Base-by-base conservation (phyloP, 2,329 filamentous ascomycete genomes). In the Xylariales sp. region DNA sequence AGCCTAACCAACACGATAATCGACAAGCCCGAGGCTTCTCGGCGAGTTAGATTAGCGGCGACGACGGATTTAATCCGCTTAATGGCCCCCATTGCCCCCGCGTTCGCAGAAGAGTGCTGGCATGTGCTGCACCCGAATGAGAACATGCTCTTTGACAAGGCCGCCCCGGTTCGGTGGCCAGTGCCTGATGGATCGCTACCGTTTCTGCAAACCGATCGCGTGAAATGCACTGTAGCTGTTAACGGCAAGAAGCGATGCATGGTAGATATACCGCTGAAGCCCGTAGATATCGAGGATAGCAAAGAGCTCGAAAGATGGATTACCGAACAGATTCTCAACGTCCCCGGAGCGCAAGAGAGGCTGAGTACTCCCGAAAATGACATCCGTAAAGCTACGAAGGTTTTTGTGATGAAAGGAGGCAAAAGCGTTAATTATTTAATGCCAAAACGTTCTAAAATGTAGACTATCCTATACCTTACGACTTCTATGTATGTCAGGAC, bases 31-130 rank as follows among this genome's bases (percentile, higher is more conserved):
- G 80, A 79, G 3, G 81, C 81, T 5, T 81, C 83, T 45, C 73
- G 76, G 3, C 58, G 79, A 4, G 75, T 92, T 71, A 82, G 80
- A 76, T 79, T 82, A 50, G 80, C 84, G 30, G 84, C 89, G 0
- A 78, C 84, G 0, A 83, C 83, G 1, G 81, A 83, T 3, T 85
- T 97, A 8, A 77, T 95, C 48, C 88, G 88, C 57, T 88, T 97
- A 81, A 83, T 94, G 73, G 91, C 93, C 0, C 94, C 94, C 3
- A 89, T 97, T 60, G 88, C 92, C 0, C 94, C 94, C 0, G 92
- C 91, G 0, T 89, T 96, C 67, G 86, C 93, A 1, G 93, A 95
- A 73, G 93, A 97, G 80, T 92, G 89, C 78, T 97, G 92, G 92
- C 84, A 86, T 69, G 74, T 86, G 1, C 83, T 94, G 3, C 77